phyloP scores from a whole-genome alignment of 192 early-diverging fungal species.

The Coemansia sp. region DNA sequence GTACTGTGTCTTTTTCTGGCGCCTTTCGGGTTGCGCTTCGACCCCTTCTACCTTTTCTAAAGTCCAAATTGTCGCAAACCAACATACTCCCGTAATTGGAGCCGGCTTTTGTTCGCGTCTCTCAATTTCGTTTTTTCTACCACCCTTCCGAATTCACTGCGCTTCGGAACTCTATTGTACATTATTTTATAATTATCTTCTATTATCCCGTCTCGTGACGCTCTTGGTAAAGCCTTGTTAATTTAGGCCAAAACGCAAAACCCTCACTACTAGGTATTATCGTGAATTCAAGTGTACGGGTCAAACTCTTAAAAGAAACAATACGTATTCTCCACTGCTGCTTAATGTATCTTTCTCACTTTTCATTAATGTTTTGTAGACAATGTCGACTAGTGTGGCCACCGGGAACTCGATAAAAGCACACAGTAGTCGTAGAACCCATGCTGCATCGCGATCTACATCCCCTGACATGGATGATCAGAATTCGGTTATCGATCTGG shows the following conservation, averaged over 20 bases:
- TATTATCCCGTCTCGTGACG: neutral
- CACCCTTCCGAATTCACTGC: neutral
- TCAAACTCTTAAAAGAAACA: neutral
- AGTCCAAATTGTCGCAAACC: neutral
- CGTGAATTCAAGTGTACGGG: neutral
- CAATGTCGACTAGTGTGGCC: slow-evolving; percentile 52
- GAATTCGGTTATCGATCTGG: slow-evolving; percentile 36
- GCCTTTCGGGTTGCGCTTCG: neutral
- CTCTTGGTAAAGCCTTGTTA: neutral
- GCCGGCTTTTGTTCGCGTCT: neutral
- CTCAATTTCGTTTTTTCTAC: neutral
- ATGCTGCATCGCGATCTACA: slow-evolving; percentile 20
- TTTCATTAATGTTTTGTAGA: neutral
- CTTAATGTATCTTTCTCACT: neutral
- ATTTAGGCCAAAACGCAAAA: slow-evolving; percentile 1
- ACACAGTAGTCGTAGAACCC: slow-evolving; percentile 11
- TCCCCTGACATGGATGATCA: slow-evolving; percentile 36
- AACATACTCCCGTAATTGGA: neutral
- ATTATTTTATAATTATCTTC: slow-evolving; percentile 3
- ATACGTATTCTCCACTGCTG: neutral
- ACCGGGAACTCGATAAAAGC: slow-evolving; percentile 32
- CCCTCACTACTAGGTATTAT: neutral
- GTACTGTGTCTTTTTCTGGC: neutral
- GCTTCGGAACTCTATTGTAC: neutral
- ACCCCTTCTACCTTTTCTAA: neutral